Conservation (phyloP, 2,329 filamentous ascomycete genomes). For the Beauveria bassiana region DNA sequence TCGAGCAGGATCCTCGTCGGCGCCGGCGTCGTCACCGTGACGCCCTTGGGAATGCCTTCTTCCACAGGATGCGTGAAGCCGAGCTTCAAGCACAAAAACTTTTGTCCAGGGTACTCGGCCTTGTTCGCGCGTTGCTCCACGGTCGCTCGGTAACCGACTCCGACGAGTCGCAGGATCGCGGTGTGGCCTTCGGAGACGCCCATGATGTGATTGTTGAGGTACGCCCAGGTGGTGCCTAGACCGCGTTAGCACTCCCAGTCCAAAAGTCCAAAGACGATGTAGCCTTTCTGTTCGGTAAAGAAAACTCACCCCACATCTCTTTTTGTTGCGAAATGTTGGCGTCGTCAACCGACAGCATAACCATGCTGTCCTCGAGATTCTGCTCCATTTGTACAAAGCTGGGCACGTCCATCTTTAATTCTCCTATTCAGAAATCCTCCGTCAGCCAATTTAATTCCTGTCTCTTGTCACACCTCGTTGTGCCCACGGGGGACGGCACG, state of each 20-base stretch:
- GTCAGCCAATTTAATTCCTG: constrained; percentile 13
- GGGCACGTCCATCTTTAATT: constrained; percentile 71
- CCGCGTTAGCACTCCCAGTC: not conserved
- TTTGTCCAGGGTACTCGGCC: constrained; percentile 71
- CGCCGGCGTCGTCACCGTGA: constrained; percentile 81
- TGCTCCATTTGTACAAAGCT: constrained; percentile 66
- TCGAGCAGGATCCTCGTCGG: constrained; percentile 88
- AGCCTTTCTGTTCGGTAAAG: not conserved
- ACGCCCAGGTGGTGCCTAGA: constrained; percentile 78
- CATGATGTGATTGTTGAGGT: constrained; percentile 82
- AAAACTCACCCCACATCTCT: constrained; percentile 82
- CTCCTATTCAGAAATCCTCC: constrained; percentile 41
- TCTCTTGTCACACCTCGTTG: not conserved
- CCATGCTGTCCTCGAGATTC: constrained; percentile 55
- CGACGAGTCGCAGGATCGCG: constrained; percentile 84
- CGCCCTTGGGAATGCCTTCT: constrained; percentile 70
- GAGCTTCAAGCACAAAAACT: constrained; percentile 88
- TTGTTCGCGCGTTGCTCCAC: constrained; percentile 71
- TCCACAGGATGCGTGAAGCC: constrained; percentile 96
- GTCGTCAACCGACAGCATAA: constrained; percentile 64
- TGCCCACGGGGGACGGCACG: not conserved
- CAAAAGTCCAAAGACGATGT: too few relatives aligned
- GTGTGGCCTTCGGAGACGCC: constrained; percentile 96
- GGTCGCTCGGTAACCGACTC: constrained; percentile 88
- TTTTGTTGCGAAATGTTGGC: constrained; percentile 63